Evolutionary conservation across 2,329 filamentous ascomycete species (phyloP), one percentile per base, ranked within the genome.

Genomic region (Fusarium goolgardi): DNA sequence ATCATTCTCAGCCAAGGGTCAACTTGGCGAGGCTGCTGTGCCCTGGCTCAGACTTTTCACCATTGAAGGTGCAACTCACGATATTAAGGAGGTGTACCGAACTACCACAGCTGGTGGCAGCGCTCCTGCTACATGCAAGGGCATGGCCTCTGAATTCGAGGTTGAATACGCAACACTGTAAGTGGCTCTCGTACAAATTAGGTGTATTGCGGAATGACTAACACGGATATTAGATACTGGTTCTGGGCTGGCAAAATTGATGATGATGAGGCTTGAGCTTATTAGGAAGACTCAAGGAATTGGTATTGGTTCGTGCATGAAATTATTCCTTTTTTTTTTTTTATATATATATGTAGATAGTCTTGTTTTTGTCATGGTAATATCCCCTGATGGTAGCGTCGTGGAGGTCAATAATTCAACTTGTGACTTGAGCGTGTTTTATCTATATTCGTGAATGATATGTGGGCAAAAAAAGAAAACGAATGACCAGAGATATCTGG

Each of bases 121-220:
- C 46, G 81, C 93, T 3, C 94, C 94, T 0, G 82, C 86, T 27
- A 91, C 88, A 0, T 98, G 95, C 77, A 77, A 85, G 34, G 91
- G 88, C 13, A 84, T 88, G 83, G 77, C 83, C 0, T 82, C 84
- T 13, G 75, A 79, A 1, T 94, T 97, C 70, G 82, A 90, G 65
- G 87, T 97, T 16, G 84, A 94, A 75, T 97, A 98, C 80, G 85
- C 92, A 32, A 89, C 94, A 41, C 87, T 94, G 85, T 97, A 92
- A 86, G 90, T 90, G 25, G 16, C 11, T 44, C 10, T n/a, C 16
- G 7, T n/a, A 8, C 7, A 13, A 32, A 39, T 12, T 23, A 34
- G 12, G 12, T 18, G 25, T 18, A 10, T 18, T 37, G 18, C 29
- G n/a, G 18, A 15, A 35, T 52, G 40, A 54, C 67, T 74, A 51